Conservation (phyloP, 2,329 filamentous ascomycete species). For the Ophiosphaerella herpotricha region DNA sequence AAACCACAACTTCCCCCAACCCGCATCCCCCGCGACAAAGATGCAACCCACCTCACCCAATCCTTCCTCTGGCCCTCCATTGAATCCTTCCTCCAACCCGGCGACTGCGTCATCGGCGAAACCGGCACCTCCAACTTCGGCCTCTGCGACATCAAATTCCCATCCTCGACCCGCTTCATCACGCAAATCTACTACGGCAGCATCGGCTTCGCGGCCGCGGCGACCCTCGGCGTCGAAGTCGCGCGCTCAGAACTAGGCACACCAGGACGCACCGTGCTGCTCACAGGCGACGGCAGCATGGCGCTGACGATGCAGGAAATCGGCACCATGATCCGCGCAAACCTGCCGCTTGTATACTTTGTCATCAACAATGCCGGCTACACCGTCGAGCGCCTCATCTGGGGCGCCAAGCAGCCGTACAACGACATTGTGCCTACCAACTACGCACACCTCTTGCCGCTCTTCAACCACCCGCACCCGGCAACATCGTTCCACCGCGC, state of each 20-base stretch:
- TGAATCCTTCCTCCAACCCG: slow-evolving; percentile 39
- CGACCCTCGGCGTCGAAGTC: slow-evolving; percentile 48
- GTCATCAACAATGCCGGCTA: slow-evolving; percentile 55
- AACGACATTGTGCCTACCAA: slow-evolving; percentile 48
- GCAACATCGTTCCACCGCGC: slow-evolving; percentile 42
- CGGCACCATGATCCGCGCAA: slow-evolving; percentile 61
- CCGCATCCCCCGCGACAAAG: slow-evolving; percentile 33
- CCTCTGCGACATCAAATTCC: slow-evolving; percentile 42
- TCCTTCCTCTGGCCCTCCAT: slow-evolving; percentile 52
- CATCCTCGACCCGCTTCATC: slow-evolving; percentile 33
- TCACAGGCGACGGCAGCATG: slow-evolving; percentile 68
- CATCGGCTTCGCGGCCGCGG: slow-evolving; percentile 51
- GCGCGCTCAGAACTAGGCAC: slow-evolving; percentile 56
- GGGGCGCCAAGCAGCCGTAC: slow-evolving; percentile 48
- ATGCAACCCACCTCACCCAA: slow-evolving; percentile 49
- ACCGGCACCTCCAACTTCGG: slow-evolving; percentile 50
- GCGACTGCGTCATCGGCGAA: slow-evolving; percentile 49
- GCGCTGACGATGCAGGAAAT: slow-evolving; percentile 71
- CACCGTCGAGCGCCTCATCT: slow-evolving; percentile 54
- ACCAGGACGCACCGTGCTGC: slow-evolving; percentile 55
- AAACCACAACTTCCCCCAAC: slow-evolving; percentile 34
- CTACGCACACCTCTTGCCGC: slow-evolving; percentile 47
- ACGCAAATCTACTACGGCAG: slow-evolving; percentile 52
- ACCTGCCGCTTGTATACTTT: slow-evolving; percentile 46
- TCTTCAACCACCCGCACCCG: slow-evolving; percentile 45